Evolutionary conservation across 2,329 filamentous ascomycete species (phyloP).

Genomic region (Aspergillus ustus): DNA sequence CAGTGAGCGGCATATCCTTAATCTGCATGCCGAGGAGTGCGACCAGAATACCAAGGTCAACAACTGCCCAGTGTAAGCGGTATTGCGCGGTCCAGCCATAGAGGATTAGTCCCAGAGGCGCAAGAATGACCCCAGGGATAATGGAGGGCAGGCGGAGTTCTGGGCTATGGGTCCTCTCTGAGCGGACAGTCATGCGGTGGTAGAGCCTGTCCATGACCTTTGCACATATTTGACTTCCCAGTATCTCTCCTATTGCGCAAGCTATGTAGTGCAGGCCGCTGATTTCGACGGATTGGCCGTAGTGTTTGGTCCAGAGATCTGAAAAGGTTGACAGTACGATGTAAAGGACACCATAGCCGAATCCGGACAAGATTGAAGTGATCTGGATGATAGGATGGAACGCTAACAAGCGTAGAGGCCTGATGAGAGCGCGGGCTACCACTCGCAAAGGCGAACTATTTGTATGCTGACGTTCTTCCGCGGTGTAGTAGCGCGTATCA

Average conservation of each 20-base stretch:
- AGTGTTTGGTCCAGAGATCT: conserved; percentile 57
- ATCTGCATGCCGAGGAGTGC: conserved; percentile 43
- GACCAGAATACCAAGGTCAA: conserved; percentile 50
- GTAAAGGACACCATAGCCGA: conserved; percentile 64
- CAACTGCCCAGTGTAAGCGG: conserved; percentile 52
- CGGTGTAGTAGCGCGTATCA: background rate
- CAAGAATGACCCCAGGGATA: conserved; percentile 55
- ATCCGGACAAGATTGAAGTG: conserved; percentile 57
- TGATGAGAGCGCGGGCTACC: conserved; percentile 47
- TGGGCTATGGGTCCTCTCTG: conserved; percentile 40
- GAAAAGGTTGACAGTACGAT: conserved; percentile 66
- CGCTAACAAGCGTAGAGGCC: conserved; percentile 58
- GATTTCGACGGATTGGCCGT: conserved; percentile 57
- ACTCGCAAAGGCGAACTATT: conserved; percentile 18
- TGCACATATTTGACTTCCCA: conserved; percentile 54
- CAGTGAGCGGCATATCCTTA: conserved; percentile 23
- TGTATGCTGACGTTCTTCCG: background rate
- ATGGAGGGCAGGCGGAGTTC: conserved; percentile 62
- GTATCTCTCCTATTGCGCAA: conserved; percentile 62
- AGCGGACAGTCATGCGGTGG: conserved; percentile 32
- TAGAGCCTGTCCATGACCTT: conserved; percentile 51
- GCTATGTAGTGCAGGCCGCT: conserved; percentile 66
- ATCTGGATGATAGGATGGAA: conserved; percentile 65
- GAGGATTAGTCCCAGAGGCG: conserved; percentile 53
- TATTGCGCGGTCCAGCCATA: conserved; percentile 57